Percentiles rank a stretch among this genome's conserved stretches.
These are phyloP conservation scores for Wickerhamomyces silvicola DNA, from an alignment of 805 yeast species.

Conservation along the genomic window DNA sequence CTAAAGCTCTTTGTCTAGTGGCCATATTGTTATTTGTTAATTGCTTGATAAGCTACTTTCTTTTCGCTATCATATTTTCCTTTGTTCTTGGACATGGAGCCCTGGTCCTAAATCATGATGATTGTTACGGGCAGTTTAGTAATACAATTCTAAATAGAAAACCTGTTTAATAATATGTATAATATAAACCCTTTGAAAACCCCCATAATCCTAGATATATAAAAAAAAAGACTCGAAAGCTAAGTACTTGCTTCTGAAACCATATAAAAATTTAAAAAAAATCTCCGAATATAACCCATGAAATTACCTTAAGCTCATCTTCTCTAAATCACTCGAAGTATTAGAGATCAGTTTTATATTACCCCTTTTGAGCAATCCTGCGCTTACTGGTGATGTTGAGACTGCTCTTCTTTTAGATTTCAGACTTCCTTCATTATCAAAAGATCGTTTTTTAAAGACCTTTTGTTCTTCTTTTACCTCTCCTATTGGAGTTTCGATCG, in stretches of 20 bases:
- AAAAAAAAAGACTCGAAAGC: too few relatives aligned
- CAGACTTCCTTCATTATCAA: slow-evolving; percentile 10
- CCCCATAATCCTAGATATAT: too few relatives aligned
- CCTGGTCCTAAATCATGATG: too few relatives aligned
- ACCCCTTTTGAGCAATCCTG: slow-evolving; percentile 14
- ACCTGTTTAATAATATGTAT: too few relatives aligned
- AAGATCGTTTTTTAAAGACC: slow-evolving; percentile 16
- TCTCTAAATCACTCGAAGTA: slow-evolving; percentile 20
- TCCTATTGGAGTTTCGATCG: slow-evolving; percentile 4
- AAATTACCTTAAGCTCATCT: slow-evolving; percentile 12
- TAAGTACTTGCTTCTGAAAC: too few relatives aligned
- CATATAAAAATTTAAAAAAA: too few relatives aligned
- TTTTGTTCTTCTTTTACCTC: background rate
- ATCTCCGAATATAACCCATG: background rate
- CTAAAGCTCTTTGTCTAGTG: slow-evolving; percentile 25
- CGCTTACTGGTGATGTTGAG: slow-evolving; percentile 20
- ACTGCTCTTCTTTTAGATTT: slow-evolving; percentile 22
- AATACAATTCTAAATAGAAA: too few relatives aligned
- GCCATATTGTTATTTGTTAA: background rate
- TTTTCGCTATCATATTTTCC: too few relatives aligned
- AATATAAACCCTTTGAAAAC: too few relatives aligned
- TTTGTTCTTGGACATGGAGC: too few relatives aligned
- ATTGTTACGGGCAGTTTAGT: too few relatives aligned
- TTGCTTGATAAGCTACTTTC: too few relatives aligned
- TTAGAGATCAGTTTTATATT: slow-evolving; percentile 16